Percentiles rank a stretch among this genome's conserved stretches.
phyloP scores from a whole-genome alignment of 1,284 basidiomycete species.

The Waitea zeae region DNA sequence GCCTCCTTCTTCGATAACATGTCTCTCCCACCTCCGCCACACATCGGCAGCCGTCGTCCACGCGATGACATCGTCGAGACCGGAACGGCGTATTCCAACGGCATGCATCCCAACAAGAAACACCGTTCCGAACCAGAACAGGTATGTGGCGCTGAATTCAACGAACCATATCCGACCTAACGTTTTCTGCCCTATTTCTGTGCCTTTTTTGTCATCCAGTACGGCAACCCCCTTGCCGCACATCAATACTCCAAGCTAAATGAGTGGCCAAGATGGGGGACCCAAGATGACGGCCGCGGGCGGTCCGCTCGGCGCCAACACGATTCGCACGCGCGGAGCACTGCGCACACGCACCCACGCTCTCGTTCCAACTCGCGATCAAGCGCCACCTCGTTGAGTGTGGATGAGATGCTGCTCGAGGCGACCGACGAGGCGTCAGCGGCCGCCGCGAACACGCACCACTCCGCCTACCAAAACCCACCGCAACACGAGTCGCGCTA shows the following conservation, averaged over 20 bases:
- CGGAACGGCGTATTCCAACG: no score
- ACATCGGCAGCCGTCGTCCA: no score
- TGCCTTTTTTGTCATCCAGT: neutral
- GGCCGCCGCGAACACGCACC: conserved; percentile 2
- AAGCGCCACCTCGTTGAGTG: conserved; percentile 16
- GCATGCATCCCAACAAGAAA: no score
- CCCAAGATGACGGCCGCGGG: conserved; percentile 6
- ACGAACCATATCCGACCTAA: no score
- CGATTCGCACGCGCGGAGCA: conserved; percentile 11
- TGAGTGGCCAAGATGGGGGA: conserved; percentile 6
- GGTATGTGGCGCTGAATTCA: no score
- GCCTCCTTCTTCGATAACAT: no score
- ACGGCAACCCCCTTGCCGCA: conserved; percentile 1
- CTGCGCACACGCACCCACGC: no score
- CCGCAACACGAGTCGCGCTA: neutral
- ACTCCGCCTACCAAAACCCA: conserved; percentile 4
- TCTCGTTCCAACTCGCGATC: conserved; percentile 12
- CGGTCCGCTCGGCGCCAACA: conserved; percentile 8
- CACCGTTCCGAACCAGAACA: no score
- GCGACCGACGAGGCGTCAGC: conserved; percentile 24
- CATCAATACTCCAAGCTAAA: conserved; percentile 11
- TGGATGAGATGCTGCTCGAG: conserved; percentile 49
- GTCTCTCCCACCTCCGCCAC: no score
- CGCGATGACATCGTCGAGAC: no score
- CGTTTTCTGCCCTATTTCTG: no score